Evolutionary conservation across 2,329 filamentous ascomycete species (phyloP).

Genomic region (Colletotrichum theobromicola): DNA sequence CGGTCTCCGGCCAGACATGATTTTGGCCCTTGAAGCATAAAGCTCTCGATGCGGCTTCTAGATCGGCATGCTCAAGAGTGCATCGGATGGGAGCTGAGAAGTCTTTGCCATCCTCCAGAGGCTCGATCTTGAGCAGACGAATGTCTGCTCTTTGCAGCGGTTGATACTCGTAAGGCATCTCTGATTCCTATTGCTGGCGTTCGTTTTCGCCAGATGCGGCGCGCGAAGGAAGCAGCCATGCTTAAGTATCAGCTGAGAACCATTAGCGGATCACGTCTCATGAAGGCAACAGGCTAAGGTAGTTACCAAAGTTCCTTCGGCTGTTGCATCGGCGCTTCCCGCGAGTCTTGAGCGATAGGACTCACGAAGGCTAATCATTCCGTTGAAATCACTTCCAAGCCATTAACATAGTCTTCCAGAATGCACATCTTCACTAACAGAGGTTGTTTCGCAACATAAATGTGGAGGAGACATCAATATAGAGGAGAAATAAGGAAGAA

Average conservation of each 20-base stretch:
- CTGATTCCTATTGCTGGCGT: background rate
- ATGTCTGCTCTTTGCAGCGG: background rate
- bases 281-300: background rate
- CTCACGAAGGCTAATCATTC: too few species aligned
- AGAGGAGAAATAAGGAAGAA: background rate
- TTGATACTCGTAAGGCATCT: background rate
- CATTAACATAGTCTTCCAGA: fast-evolving
- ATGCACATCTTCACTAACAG: too few species aligned
- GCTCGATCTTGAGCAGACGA: background rate
- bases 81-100: background rate
- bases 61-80: background rate
- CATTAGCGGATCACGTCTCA: background rate
- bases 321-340: background rate
- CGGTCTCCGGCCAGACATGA: background rate
- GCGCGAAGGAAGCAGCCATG: background rate
- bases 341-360: fast-evolving
- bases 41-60: fast-evolving
- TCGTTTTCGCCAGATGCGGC: background rate
- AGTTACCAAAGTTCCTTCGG: background rate
- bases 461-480: too few species aligned
- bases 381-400: fast-evolving
- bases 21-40: background rate
- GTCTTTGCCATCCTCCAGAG: background rate
- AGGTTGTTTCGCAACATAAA: too few species aligned
- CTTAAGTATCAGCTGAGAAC: background rate